These are phyloP conservation scores for Sporothrix curviconia DNA, from an alignment of 2,329 filamentous ascomycete genomes.

Conservation along the genomic window DNA sequence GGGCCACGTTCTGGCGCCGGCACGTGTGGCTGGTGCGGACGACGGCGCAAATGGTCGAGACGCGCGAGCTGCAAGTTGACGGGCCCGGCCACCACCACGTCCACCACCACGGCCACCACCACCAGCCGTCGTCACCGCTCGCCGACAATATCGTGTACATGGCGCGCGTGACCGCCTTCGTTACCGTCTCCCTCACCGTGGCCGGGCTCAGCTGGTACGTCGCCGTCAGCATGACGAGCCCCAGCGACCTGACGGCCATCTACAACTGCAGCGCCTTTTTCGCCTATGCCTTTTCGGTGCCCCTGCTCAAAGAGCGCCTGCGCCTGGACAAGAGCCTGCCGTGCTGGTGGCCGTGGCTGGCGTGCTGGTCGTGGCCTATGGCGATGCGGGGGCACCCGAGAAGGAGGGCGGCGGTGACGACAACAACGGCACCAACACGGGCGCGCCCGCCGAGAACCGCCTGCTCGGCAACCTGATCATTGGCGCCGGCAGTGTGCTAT, in stretches of 20 bases:
- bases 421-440: constrained; percentile 28
- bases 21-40: constrained; percentile 46
- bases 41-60: constrained; percentile 75
- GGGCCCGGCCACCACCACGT: background rate
- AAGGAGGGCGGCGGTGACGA: constrained; percentile 21
- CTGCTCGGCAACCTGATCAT: constrained; percentile 87
- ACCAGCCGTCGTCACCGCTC: background rate
- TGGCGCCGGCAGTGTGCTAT: constrained; percentile 81
- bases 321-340: constrained; percentile 74
- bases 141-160: constrained; percentile 51
- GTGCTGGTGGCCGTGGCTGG: constrained; percentile 82
- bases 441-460: constrained; percentile 50
- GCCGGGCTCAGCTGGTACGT: constrained; percentile 94
- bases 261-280: constrained; percentile 99
- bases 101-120: background rate
- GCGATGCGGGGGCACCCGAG: constrained; percentile 44
- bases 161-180: constrained; percentile 67
- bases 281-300: constrained; percentile 93
- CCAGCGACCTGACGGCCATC: constrained; percentile 90
- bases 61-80: constrained; percentile 57
- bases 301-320: constrained; percentile 77
- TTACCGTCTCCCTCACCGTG: constrained; percentile 80
- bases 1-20: constrained; percentile 75
- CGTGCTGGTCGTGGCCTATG: constrained; percentile 92
- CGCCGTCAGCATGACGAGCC: constrained; percentile 86